A percentile compares a stretch with the other conserved stretches of the same genome.
phyloP scores from a whole-genome alignment of 257 asterid species.

The Lavandula angustifolia region DNA sequence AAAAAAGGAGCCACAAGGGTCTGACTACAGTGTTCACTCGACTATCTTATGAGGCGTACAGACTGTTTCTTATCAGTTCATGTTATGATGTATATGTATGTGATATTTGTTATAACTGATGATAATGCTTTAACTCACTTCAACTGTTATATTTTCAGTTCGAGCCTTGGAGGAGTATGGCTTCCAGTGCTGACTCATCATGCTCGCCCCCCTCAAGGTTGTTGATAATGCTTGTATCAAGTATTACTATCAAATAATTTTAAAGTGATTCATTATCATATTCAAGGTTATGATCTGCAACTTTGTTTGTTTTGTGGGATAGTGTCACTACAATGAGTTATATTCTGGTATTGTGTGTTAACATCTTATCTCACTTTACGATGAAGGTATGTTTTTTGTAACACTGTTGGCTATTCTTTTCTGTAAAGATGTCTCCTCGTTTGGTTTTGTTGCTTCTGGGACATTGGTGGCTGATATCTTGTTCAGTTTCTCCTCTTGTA shows the following conservation, averaged over 20 bases:
- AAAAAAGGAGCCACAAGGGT: too few species aligned
- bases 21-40: too few species aligned
- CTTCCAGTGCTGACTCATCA: background rate
- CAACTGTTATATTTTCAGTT: background rate
- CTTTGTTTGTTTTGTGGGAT: too few species aligned
- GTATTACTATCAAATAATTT: background rate
- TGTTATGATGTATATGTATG: too few species aligned
- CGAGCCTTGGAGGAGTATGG: slow-evolving; percentile 22
- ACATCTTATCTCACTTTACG: background rate
- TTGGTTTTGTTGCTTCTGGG: slow-evolving; percentile 4
- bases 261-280: background rate
- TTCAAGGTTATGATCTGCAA: background rate
- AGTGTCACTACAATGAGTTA: background rate
- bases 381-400: background rate
- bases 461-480: background rate
- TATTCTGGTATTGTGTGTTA: background rate
- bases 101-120: background rate
- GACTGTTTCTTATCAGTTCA: background rate
- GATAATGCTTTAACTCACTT: background rate
- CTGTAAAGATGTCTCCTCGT: background rate
- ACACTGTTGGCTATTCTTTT: background rate
- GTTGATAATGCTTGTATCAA: background rate
- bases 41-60: background rate
- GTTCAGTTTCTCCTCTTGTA: slow-evolving; percentile 11
- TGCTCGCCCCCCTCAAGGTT: slow-evolving; percentile 10